Evolutionary conservation across 306 rosid genomes (phyloP).

Genomic region (Cucumis hystrix): DNA sequence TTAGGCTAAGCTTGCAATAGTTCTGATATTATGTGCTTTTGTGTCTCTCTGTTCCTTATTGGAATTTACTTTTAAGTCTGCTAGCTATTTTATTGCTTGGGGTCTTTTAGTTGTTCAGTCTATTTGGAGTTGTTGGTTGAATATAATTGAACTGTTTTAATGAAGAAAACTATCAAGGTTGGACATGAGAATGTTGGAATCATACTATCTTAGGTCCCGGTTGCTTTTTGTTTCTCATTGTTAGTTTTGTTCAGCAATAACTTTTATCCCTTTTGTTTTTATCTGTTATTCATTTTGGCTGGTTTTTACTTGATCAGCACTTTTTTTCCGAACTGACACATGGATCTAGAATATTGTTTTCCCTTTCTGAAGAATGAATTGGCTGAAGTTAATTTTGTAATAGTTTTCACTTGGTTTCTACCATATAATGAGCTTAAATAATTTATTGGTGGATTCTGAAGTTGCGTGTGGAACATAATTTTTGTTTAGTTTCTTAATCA

Average conservation of each 20-base stretch:
- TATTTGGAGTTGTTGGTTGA: not conserved
- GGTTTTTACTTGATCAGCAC: not conserved
- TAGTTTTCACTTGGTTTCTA: not conserved
- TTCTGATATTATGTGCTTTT: not conserved
- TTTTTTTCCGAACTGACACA: not conserved
- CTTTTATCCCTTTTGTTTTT: not conserved
- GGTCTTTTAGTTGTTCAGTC: not conserved
- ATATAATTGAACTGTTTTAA: not conserved
- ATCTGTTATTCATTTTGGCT: not conserved
- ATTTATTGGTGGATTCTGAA: conserved; percentile 8
- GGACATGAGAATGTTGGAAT: not conserved
- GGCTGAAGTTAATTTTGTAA: not conserved
- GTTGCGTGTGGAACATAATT: not conserved
- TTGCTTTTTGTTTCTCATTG: not conserved
- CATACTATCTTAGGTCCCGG: not conserved
- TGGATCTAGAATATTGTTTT: not conserved
- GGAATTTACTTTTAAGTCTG: not conserved
- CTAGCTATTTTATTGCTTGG: not conserved
- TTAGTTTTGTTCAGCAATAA: not conserved
- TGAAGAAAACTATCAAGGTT: not conserved
- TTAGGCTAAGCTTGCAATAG: not conserved
- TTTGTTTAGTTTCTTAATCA: not conserved
- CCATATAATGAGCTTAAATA: not conserved
- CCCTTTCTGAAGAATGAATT: not conserved
- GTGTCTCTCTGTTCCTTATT: not conserved